A percentile compares a stretch with the other conserved stretches of the same genome.
Evolutionary conservation across 176 grass and related monocot species (phyloP).

Genomic region (Phoenix roebelenii): DNA sequence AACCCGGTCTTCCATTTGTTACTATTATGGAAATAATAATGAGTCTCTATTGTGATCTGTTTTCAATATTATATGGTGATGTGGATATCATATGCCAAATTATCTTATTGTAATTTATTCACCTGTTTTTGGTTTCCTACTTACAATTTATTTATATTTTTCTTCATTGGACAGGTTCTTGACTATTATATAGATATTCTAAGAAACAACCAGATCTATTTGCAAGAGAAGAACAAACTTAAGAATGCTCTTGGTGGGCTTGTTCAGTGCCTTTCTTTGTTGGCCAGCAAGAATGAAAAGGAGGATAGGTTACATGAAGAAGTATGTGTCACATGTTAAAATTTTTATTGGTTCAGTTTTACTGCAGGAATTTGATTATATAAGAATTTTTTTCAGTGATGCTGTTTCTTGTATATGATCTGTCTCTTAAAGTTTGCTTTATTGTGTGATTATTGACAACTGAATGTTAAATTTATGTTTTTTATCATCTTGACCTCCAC

Average conservation of each 20-base stretch:
- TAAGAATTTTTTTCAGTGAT: too few relatives aligned
- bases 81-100: too few relatives aligned
- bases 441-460: too few relatives aligned
- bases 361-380: not conserved
- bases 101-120: not conserved
- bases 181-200: slow-evolving; percentile 68
- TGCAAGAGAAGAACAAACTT: slow-evolving; percentile 88
- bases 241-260: slow-evolving; percentile 78
- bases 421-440: too few relatives aligned
- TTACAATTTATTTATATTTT: slow-evolving; percentile 20
- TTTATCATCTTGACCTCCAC: too few relatives aligned
- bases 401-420: too few relatives aligned
- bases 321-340: slow-evolving; percentile 27
- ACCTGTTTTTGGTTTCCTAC: slow-evolving; percentile 8
- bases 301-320: slow-evolving; percentile 28
- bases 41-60: too few relatives aligned
- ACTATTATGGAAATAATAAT: too few relatives aligned
- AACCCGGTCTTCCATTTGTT: too few relatives aligned
- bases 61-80: too few relatives aligned
- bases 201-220: slow-evolving; percentile 62
- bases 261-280: slow-evolving; percentile 59
- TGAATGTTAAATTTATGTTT: too few relatives aligned
- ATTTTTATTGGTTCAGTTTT: slow-evolving; percentile 19
- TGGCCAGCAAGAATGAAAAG: slow-evolving; percentile 26
- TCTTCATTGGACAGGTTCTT: slow-evolving; percentile 37